These are phyloP conservation scores for Chrysanthemum seticuspe DNA, from an alignment of 129 eudicot genomes.

Conservation along the genomic window DNA sequence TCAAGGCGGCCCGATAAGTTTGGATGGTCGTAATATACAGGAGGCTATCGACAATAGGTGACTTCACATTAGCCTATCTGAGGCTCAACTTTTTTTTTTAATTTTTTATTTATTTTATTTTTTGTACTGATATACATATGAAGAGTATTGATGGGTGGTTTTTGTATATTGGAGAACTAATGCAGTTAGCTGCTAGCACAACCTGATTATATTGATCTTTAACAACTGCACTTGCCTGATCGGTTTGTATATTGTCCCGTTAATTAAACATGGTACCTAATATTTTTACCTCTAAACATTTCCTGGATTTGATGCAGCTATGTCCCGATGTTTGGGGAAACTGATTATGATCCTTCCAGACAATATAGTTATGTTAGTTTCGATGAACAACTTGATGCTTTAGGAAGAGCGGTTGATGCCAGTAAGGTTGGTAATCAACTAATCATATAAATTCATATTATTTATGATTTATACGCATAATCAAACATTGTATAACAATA, in stretches of 20 bases:
- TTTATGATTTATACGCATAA: not conserved
- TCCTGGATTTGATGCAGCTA: no score
- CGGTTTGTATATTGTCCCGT: no score
- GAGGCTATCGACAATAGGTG: constrained; percentile 71
- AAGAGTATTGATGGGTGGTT: no score
- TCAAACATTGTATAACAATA: not conserved
- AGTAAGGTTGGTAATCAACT: constrained; percentile 64
- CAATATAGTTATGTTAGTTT: constrained; percentile 48
- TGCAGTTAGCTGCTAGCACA: no score
- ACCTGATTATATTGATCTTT: no score
- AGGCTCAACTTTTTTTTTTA: constrained; percentile 29
- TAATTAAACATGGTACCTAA: no score
- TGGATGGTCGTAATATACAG: constrained; percentile 66
- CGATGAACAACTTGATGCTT: constrained; percentile 76
- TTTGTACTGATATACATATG: constrained; percentile 34
- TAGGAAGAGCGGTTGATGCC: constrained; percentile 74
- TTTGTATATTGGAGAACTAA: no score
- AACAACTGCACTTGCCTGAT: no score
- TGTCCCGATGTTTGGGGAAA: constrained; percentile 47
- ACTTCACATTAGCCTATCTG: constrained; percentile 29
- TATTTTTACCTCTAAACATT: no score
- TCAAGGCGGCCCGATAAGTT: constrained; percentile 80
- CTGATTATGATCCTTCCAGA: constrained; percentile 60
- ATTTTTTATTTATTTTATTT: no score
- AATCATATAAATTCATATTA: not conserved